A percentile compares a stretch with the other conserved stretches of the same genome.
phyloP scores from a whole-genome alignment of 1,284 basidiomycete species.

The Cryptococcus maquisensis region DNA sequence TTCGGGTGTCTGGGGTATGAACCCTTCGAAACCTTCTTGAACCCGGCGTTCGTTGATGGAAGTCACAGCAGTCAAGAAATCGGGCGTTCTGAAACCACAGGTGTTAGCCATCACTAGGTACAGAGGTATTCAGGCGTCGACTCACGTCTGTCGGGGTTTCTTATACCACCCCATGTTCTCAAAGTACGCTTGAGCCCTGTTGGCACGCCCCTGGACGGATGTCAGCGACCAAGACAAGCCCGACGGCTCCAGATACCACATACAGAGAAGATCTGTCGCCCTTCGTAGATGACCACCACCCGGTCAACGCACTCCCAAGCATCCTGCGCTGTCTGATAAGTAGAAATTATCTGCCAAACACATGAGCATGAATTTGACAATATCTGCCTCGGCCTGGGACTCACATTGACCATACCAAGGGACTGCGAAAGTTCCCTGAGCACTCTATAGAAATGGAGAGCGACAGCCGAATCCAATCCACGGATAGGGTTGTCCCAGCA shows the following conservation, averaged over 20 bases:
- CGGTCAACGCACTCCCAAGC: neutral
- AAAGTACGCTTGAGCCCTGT: neutral
- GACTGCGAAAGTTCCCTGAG: neutral
- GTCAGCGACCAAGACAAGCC: neutral
- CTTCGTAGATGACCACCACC: neutral
- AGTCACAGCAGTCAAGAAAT: neutral
- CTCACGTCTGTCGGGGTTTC: neutral
- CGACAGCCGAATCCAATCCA: constrained; percentile 76
- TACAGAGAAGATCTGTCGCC: neutral
- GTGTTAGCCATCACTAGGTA: neutral
- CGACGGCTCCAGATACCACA: neutral
- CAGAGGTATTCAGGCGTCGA: too few species aligned
- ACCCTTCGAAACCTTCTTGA: neutral
- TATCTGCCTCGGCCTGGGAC: neutral
- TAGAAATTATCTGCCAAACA: neutral
- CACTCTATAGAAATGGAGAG: constrained; percentile 48
- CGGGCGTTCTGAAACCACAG: neutral
- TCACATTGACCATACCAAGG: neutral
- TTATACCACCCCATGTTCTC: neutral
- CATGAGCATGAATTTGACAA: neutral
- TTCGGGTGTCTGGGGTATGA: neutral
- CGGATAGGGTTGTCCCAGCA: constrained; percentile 59
- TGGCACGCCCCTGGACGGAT: neutral
- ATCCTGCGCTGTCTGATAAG: neutral
- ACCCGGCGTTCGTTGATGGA: neutral